Evolutionary conservation across 805 yeast genomes (phyloP).

Genomic region (Starmerella bombi): DNA sequence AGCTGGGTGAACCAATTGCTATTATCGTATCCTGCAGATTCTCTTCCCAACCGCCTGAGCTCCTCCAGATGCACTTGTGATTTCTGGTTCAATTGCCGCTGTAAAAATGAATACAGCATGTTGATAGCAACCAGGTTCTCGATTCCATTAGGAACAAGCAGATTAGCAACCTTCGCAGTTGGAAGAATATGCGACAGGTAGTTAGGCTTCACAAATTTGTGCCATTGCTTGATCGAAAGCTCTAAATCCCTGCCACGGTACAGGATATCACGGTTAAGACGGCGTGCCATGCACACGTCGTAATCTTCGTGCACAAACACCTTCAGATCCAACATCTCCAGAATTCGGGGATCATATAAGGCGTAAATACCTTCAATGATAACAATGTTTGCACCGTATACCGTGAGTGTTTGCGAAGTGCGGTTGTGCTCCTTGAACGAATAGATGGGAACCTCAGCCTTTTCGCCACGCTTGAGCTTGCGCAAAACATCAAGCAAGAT

Average conservation of each 20-base stretch:
- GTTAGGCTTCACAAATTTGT: constrained; percentile 80
- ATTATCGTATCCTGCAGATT: constrained; percentile 11
- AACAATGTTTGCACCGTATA: constrained; percentile 89
- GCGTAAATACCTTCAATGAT: constrained; percentile 88
- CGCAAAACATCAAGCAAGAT: constrained; percentile 48
- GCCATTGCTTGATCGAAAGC: constrained; percentile 85
- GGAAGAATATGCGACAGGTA: constrained; percentile 64
- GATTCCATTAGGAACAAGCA: constrained; percentile 80
- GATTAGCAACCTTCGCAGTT: constrained; percentile 66
- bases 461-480: constrained; percentile 55
- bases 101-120: constrained; percentile 65
- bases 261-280: constrained; percentile 75
- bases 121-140: constrained; percentile 72
- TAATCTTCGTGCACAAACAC: constrained; percentile 88
- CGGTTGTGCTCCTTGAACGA: constrained; percentile 52
- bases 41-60: constrained; percentile 43
- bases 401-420: constrained; percentile 52
- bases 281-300: constrained; percentile 80
- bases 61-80: constrained; percentile 55
- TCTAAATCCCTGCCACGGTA: constrained; percentile 72
- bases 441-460: constrained; percentile 53
- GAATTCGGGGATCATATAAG: constrained; percentile 51
- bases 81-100: constrained; percentile 52
- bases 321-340: constrained; percentile 70
- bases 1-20: constrained; percentile 4